Percentiles rank a stretch among this genome's conserved stretches.
Conservation (phyloP, 108 stramenopile genomes). For the Parmales sp. region DNA sequence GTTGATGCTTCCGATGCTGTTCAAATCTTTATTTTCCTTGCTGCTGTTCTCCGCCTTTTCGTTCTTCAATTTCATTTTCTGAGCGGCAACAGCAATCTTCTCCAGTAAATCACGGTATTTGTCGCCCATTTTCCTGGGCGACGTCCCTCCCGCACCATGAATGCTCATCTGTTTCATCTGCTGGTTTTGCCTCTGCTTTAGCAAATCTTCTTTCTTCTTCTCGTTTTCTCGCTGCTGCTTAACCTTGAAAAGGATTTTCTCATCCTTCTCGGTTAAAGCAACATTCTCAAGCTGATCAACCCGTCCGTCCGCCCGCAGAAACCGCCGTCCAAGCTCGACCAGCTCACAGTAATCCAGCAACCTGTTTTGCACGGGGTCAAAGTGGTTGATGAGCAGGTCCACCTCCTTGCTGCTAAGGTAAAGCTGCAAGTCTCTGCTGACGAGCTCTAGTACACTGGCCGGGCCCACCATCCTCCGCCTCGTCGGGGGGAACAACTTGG, state of each 20-base stretch:
- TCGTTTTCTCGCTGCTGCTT: background rate
- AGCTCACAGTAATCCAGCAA: background rate
- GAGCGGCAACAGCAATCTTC: background rate
- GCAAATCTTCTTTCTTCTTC: background rate
- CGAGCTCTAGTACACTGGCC: background rate
- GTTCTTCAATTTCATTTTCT: background rate
- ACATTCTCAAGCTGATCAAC: background rate
- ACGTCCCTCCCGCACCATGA: background rate
- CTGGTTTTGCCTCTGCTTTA: background rate
- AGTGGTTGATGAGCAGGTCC: background rate
- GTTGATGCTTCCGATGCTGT: background rate
- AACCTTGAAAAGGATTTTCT: background rate
- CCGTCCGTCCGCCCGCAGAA: background rate
- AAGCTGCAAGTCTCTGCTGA: background rate
- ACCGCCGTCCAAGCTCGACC: background rate
- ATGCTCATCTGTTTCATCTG: background rate
- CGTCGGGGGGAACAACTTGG: background rate
- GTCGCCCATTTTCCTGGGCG: background rate
- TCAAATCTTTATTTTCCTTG: background rate
- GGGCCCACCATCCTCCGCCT: background rate
- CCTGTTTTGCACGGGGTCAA: background rate
- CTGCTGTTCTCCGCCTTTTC: background rate
- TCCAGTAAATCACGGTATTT: background rate
- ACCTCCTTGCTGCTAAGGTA: background rate
- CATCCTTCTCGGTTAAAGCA: background rate